phyloP scores from a whole-genome alignment of 2,329 filamentous ascomycete genomes.

The Laburnicola sp. region DNA sequence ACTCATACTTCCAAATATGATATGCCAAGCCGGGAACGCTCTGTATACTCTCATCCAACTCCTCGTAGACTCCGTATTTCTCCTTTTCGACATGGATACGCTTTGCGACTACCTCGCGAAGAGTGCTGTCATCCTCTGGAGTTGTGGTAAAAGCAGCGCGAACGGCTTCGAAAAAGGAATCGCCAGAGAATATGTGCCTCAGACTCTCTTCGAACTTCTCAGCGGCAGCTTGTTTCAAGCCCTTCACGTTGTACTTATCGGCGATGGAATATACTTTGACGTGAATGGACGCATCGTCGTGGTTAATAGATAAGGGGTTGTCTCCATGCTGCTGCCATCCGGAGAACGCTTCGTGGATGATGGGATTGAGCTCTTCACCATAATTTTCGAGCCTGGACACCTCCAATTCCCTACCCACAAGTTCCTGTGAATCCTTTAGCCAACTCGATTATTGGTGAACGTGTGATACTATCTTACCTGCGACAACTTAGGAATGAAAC shows the following conservation, averaged over 20 bases:
- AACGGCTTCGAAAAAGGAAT: constrained; percentile 3
- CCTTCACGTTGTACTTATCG: constrained; percentile 16
- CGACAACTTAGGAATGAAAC: no score
- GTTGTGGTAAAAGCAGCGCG: constrained; percentile 9
- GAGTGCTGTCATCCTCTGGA: constrained; percentile 5
- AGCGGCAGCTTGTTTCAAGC: constrained; percentile 1
- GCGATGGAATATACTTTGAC: constrained; percentile 15
- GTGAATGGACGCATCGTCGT: constrained; percentile 4
- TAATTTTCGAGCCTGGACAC: no score
- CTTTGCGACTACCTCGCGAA: constrained; percentile 12
- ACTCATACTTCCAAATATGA: neutral
- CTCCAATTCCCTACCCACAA: no score
- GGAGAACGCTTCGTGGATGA: no score
- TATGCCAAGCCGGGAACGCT: neutral
- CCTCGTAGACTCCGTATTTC: neutral
- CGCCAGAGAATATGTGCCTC: neutral
- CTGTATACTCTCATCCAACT: neutral
- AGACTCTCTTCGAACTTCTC: constrained; percentile 7
- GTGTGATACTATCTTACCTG: no score
- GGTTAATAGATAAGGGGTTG: neutral
- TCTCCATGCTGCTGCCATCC: no score
- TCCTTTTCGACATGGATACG: constrained; percentile 1
- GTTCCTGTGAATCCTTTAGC: no score
- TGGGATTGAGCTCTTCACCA: no score
- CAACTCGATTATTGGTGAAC: no score